A percentile compares a stretch with the other conserved stretches of the same genome.
These are phyloP conservation scores for Naganishia onofrii DNA, from an alignment of 768 basidiomycete genomes.

Conservation along the genomic window DNA sequence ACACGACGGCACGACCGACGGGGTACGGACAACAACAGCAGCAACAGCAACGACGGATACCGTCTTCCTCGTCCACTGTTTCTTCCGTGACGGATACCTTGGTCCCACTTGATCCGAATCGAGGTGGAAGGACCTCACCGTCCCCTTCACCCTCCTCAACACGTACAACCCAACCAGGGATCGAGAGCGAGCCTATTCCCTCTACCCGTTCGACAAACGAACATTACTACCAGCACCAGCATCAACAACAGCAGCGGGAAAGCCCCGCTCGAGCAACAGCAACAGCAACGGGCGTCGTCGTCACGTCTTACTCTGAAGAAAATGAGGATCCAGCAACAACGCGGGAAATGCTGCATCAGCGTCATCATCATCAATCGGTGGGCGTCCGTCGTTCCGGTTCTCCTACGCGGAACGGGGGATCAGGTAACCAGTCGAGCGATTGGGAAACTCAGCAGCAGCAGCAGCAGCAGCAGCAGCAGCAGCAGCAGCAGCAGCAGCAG, in stretches of 20 bases:
- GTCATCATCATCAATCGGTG: too few relatives aligned
- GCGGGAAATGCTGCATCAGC: neutral
- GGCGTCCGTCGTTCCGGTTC: neutral
- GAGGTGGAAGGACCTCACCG: neutral
- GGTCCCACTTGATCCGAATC: slow-evolving; percentile 2
- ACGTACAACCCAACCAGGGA: slow-evolving; percentile 25
- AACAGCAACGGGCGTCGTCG: too few relatives aligned
- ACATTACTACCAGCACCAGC: too few relatives aligned
- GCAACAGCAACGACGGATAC: neutral
- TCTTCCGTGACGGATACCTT: neutral
- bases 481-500: too few relatives aligned
- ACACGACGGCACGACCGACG: neutral
- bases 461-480: too few relatives aligned
- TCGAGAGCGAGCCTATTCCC: slow-evolving; percentile 20
- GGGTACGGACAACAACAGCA: neutral
- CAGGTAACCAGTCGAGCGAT: too few relatives aligned
- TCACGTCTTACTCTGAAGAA: too few relatives aligned
- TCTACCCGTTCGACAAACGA: neutral
- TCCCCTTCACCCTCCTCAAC: slow-evolving; percentile 1
- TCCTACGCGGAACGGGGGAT: too few relatives aligned
- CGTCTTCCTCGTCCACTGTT: neutral
- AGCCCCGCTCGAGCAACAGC: too few relatives aligned
- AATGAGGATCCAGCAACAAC: too few relatives aligned
- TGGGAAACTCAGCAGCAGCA: too few relatives aligned
- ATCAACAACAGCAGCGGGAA: too few relatives aligned